Evolutionary conservation across 768 basidiomycete genomes (phyloP), one percentile per base, ranked within the genome.

Genomic region (Termitomyces sp.): DNA sequence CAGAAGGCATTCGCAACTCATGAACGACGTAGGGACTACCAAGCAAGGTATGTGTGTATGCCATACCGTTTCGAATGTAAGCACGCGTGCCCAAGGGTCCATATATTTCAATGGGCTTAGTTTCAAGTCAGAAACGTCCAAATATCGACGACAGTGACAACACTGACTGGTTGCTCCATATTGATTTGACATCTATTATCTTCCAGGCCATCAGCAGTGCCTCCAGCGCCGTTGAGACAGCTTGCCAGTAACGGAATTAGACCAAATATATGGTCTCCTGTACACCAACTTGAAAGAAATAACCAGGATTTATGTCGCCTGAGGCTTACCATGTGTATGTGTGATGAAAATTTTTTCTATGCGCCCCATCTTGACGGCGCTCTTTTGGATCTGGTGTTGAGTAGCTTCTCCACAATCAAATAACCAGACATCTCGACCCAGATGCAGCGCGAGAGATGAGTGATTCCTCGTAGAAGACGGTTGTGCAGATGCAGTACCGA

Each of bases 321-420:
- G 36, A 39, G 26, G 39, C 74, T 34, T 56, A 90, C 92, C 92
- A 72, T 94, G 93, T 0, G 88, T 88, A 71, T 95, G 93, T 1
- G 93, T 94, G 59, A 94, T 84, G 68, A 94, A 93, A 27, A 95
- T 82, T 69, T 92, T 92, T 58, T 81, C 79, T 48, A 94, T 86
- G 65, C 70, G 86, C 31, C 90, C 86, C 85, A 91, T 87, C 69
- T 84, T 88, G n/a, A 94, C 77, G 1, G 55, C 62, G 59, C 87
- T 88, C 67, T 79, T 83, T 69, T 91, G 88, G 4, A 92, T 63
- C 63, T 85, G 90, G 64, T 87, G 82, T 64, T 92, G 90, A 3
- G 90, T 92, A 14, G 84, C 89, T 70, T 92, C 90, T 22, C 90
- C 90, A 68, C 90, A 92, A 66, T 92, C 90, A 63, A 92, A 92